Conservation (phyloP, 2,329 filamentous ascomycete species). For the Fusarium musae region DNA sequence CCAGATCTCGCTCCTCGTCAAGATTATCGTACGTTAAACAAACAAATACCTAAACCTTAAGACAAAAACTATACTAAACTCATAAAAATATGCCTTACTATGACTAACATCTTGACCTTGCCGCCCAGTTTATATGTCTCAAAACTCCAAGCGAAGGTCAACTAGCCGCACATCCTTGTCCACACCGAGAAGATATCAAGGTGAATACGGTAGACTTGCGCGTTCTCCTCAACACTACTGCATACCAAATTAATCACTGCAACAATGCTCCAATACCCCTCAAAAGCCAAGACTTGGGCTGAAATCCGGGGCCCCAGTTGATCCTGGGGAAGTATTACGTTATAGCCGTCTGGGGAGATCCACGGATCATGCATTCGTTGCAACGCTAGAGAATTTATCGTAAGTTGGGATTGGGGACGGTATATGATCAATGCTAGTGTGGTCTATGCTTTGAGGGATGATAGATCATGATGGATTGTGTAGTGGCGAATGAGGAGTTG, state of each 20-base stretch:
- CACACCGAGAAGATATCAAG: neutral
- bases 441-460: neutral
- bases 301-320: constrained; percentile 3
- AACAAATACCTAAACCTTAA: neutral
- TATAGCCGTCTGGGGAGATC: constrained; percentile 5
- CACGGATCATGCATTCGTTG: neutral
- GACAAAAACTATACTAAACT: neutral
- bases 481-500: neutral
- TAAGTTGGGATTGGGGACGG: neutral
- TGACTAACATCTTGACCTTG: neutral
- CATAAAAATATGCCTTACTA: neutral
- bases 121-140: neutral
- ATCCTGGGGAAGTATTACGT: neutral
- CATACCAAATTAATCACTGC: neutral
- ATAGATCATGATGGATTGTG: neutral
- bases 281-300: neutral
- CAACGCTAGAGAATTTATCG: constrained; percentile 4
- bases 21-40: neutral
- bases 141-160: neutral
- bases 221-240: neutral
- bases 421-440: neutral
- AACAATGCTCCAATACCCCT: neutral
- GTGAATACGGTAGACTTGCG: neutral
- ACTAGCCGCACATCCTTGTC: neutral
- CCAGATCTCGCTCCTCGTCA: neutral